Base-by-base conservation (phyloP, 768 basidiomycete species). In the Crepidotus variabilis region DNA sequence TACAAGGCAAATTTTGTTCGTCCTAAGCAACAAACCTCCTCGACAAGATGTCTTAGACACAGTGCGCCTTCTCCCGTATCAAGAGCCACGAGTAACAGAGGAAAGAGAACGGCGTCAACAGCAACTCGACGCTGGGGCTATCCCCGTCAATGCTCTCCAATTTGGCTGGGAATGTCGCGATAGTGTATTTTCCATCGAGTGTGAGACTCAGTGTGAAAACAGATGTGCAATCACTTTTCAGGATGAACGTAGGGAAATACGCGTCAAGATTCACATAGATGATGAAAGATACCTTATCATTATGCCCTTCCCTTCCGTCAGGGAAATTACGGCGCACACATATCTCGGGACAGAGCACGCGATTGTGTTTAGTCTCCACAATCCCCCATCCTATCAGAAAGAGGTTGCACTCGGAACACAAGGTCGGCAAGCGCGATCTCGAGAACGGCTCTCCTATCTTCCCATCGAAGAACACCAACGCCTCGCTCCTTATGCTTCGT, bases 111-210 rank as follows among this genome's bases (percentile, higher is more conserved):
- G 58, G 22, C 67, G 66, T 24, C 61, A 67, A 7, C 48, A 49
- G n/a, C 58, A 72, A 21, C 69, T 81, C 8, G 60, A 64, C n/a
- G 34, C 59, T 2, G 58, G 61, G 16, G 34, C 43, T 7, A 67
- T 81, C 22, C 54, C 60, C 6, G 61, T 85, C 50, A 57, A 57
- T 3, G 63, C 67, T 3, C 58, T 87, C 23, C 84, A 86, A 60
- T 85, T 85, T 59, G 81, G 83, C 13, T 84, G 84, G 84, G 71
- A 76, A 61, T 86, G 84, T 57, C 75, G 84, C n/a, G 84, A 85
- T 61, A 65, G 70, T 4, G 72, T 76, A 0, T 77, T 81, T 57
- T 89, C 86, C 16, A 66, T 80, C 46, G 85, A 88, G 67, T 84
- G 79, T 76, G 81, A 83, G 67, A 67, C 71, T 22, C 14, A 43